Base-by-base conservation (phyloP, 768 basidiomycete species). In the Boletellus sp. region DNA sequence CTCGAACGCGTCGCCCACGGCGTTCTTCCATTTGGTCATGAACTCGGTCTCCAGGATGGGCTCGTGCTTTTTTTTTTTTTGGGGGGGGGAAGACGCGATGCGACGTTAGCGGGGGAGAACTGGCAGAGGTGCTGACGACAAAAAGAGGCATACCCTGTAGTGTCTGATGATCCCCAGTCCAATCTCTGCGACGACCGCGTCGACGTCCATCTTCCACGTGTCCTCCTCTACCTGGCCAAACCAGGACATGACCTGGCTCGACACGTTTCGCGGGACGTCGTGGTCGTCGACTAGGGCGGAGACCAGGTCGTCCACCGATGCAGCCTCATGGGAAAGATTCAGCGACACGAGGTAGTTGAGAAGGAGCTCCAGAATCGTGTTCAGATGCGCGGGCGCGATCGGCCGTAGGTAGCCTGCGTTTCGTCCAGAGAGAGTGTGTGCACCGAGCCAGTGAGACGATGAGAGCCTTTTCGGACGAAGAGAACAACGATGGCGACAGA, bases 1-100 rank as follows among this genome's bases (percentile, higher is more conserved):
- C 48, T 78, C 78, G 62, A 90, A 95, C 3, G 81, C 77, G 63
- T 94, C 91, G 1, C 94, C 92, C 2, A 93, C 86, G 9, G 77
- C 74, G 0, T 67, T 65, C 49, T 78, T 82, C 95, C 95, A 97
- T 47, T 77, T 76, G 0, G 60, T 53, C 19, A 91, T 42, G 45
- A 96, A 82, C 2, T 72, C 72, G 5, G 72, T 72, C 53, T 80
- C 75, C 2, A 69, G 58, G 15, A 90, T 77, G 0, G 84, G 71
- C 1, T 83, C 78, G 41, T 83, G 73, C 87, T 92, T 45, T 19
- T 6, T 10, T 28, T 28, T 28, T 28, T 8, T 28, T 28, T n/a
- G n/a, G n/a, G n/a, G n/a, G n/a, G n/a, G n/a, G n/a, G n/a, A n/a
- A n/a, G 28, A 11, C 3, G 32, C 43, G 20, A 32, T 20, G 37